Evolutionary conservation across 805 yeast species (phyloP), one percentile per base, ranked within the genome.

Genomic region (Helenozyma rhizophorensis): DNA sequence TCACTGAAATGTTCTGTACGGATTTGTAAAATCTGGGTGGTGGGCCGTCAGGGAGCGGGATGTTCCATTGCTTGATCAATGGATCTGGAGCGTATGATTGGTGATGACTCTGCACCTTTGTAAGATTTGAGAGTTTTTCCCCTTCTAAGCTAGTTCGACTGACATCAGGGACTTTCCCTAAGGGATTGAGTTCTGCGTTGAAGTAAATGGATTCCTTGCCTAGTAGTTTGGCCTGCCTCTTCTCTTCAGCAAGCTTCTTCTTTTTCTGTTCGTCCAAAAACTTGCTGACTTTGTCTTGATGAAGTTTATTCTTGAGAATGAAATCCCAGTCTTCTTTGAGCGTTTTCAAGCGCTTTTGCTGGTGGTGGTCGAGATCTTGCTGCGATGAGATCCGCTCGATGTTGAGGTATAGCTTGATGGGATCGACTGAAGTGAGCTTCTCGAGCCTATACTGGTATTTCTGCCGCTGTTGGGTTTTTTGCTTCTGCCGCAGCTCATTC

Each of bases 141-240:
- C 23, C 32, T 14, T 6, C 33, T 2, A 16, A 17, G 18, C 6
- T 14, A 3, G 31, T 13, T 5, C 43, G 45, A 25, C 43, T 43
- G 12, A 56, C 45, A 4, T 39, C 32, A 0, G 83, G 83, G 0
- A 78, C 74, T 29, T 48, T 54, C 0, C 87, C 87, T 4, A 68
- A 47, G 2, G 81, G 78, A 39, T 80, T 80, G 60, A 82, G 68
- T 40, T 80, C 84, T 4, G 80, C 78, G 44, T 80, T 81, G 53
- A 74, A 78, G 48, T 72, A 80, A 2, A 78, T 61, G 6, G 84
- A 77, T 23, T 64, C 56, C 18, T 43, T 47, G 2, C 78, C 80
- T 45, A 73, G 55, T 7, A 61, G 54, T 31, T 48, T 62, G 39
- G 37, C 45, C n/a, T 34, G 39, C 28, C 35, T 49, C 25, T 33